Base-by-base conservation (phyloP, 805 yeast genomes). In the Candida namnaoensis region DNA sequence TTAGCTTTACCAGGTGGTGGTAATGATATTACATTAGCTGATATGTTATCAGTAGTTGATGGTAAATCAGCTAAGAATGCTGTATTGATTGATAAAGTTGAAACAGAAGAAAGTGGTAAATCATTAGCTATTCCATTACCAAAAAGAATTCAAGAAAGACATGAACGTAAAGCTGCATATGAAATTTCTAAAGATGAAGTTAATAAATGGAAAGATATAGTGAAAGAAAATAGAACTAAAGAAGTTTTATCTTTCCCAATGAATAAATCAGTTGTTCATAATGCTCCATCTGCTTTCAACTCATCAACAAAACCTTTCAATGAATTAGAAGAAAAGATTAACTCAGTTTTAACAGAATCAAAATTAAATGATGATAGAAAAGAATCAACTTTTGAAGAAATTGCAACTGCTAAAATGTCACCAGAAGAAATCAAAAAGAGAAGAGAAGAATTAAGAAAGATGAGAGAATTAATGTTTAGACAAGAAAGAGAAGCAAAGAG, bases 401-500 rank as follows among this genome's bases (percentile, higher is more conserved):
- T 88, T 32, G 90, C 86, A 7, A 78, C 85, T 2, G 88, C 95
- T 2, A 81, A 82, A 54, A 64, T 91, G 60, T 72, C 93, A 0
- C 75, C 81, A 26, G 95, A 84, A 46, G 98, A 93, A 39, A 64
- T 91, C 66, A 65, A 68, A 42, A 78, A 80, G 57, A 73, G 95
- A 45, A 82, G 93, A 7, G 76, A 78, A 44, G 96, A 91, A 62
- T 71, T 91, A 51, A 76, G 98, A 51, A 64, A 84, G 55, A 88
- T 88, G 96, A 76, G 99, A 48, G 99, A 93, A 58, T 74, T 91
- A 47, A 87, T 91, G 96, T 93, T 88, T 67, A 74, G 98, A 53
- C 97, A 91, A 54, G 97, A 91, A 66, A 76, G 81, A 56, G 82
- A 86, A 55, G 90, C 98, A 9, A 88, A 78, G 62, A 76, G 99